Evolutionary conservation across 2,329 filamentous ascomycete genomes (phyloP), one percentile per base, ranked within the genome.

Genomic region (Aspergillus versicolor): DNA sequence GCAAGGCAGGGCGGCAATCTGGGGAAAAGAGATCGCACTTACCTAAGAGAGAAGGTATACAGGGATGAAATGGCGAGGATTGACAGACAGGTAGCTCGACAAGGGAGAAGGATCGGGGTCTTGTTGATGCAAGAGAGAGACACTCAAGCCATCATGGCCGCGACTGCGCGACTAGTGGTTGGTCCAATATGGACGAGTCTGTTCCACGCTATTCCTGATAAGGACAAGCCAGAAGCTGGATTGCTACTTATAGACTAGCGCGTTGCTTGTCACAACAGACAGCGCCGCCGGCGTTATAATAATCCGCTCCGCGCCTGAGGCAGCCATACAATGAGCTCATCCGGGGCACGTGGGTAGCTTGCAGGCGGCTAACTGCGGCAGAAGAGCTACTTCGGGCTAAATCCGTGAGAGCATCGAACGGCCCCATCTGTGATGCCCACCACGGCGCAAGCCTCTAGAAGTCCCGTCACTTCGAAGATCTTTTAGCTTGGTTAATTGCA

Each of bases 91-190:
- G 17, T 27, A 52, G 53, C 34, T 19, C 30, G 17, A 32, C 27
- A 57, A 38, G 47, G 47, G 38, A 50, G 48, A 49, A 41, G 47
- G 27, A 51, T 54, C 52, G 44, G 50, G 53, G 43, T 27, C 40
- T 24, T 30, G 51, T 53, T 53, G 43, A 27, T 46, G 50, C 30
- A 19, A 43, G 37, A 30, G 21, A 37, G 6, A 38, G 13, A 53
- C 42, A 48, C 34, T 27, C 38, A 56, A 55, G 60, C 54, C 57
- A 64, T 64, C 57, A 64, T 57, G 27, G 27, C 50, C 51, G 22
- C 58, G 59, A 58, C 56, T 58, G 52, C 44, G 49, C 49, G 47
- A 43, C 41, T 45, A 34, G 32, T 63, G 55, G 57, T 58, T 63
- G 58, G 61, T 13, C 37, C 40, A 48, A 15, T n/a, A 50, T 62